These are phyloP conservation scores for Pseudocercospora fuligena DNA, from an alignment of 2,329 filamentous ascomycete genomes.

Conservation along the genomic window DNA sequence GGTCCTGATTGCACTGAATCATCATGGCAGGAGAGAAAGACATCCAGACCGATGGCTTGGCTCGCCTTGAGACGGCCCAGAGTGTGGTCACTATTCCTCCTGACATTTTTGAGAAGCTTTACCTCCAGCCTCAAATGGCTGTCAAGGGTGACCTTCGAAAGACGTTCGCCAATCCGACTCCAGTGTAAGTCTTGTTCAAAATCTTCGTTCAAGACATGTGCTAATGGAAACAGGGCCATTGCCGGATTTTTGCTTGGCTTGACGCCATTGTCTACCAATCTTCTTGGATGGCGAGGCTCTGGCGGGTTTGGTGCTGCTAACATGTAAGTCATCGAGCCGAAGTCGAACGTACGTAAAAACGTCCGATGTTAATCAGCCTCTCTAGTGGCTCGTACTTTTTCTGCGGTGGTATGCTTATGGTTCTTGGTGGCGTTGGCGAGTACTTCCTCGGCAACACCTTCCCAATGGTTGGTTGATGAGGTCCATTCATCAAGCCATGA, in stretches of 20 bases:
- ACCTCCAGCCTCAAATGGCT: constrained; percentile 54
- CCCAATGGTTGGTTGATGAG: constrained; percentile 46
- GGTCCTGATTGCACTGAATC: neutral
- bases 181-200: constrained; percentile 46
- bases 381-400: constrained; percentile 42
- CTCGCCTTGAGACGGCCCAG: neutral
- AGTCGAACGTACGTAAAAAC: constrained; percentile 40
- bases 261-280: constrained; percentile 58
- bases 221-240: constrained; percentile 46
- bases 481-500: constrained; percentile 62
- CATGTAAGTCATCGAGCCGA: constrained; percentile 46
- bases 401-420: constrained; percentile 45
- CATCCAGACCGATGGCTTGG: neutral
- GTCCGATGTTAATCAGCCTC: neutral
- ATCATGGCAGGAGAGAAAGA: neutral
- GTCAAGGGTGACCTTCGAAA: constrained; percentile 41
- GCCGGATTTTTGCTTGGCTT: constrained; percentile 62
- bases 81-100: constrained; percentile 35
- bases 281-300: constrained; percentile 65
- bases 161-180: constrained; percentile 51
- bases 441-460: constrained; percentile 60
- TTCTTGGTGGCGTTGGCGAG: neutral
- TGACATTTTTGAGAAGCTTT: constrained; percentile 59
- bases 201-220: neutral
- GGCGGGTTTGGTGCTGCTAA: constrained; percentile 53